Percentiles rank a stretch among this genome's conserved stretches.
Evolutionary conservation across 2,329 filamentous ascomycete species (phyloP).

Genomic region (Corniculantispora saksenae): DNA sequence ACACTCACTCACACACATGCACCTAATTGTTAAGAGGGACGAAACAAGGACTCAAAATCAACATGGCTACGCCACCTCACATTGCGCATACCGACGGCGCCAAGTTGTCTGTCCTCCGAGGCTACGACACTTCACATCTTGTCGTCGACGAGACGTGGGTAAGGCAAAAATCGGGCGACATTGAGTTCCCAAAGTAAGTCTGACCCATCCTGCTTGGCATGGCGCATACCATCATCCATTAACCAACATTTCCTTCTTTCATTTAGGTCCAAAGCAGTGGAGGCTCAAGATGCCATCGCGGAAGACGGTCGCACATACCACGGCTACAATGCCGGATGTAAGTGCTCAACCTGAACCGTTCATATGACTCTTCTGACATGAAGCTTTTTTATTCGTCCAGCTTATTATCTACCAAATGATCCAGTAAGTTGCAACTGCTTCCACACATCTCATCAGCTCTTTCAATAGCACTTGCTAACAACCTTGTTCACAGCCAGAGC

Average conservation of each 20-base stretch:
- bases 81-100: slow-evolving; percentile 12
- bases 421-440: background rate
- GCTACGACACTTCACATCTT: slow-evolving; percentile 17
- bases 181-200: slow-evolving; percentile 11
- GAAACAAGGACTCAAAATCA: too few species aligned
- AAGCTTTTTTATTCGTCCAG: background rate
- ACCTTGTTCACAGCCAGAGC: slow-evolving; percentile 24
- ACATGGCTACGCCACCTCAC: background rate
- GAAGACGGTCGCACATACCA: slow-evolving; percentile 17
- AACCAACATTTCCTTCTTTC: background rate
- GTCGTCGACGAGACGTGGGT: slow-evolving; percentile 12
- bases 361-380: background rate
- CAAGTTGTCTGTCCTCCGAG: slow-evolving; percentile 12
- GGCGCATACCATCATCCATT: background rate
- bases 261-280: slow-evolving; percentile 1
- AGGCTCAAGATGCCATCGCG: background rate
- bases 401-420: slow-evolving; percentile 22
- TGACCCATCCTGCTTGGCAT: background rate
- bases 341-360: background rate
- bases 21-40: too few species aligned
- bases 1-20: too few species aligned
- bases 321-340: slow-evolving; percentile 16
- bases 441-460: background rate
- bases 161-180: slow-evolving; percentile 3
- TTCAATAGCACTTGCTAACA: background rate